Evolutionary conservation across 1,284 basidiomycete species (phyloP).

Genomic region (Phellinidium pouzarii): DNA sequence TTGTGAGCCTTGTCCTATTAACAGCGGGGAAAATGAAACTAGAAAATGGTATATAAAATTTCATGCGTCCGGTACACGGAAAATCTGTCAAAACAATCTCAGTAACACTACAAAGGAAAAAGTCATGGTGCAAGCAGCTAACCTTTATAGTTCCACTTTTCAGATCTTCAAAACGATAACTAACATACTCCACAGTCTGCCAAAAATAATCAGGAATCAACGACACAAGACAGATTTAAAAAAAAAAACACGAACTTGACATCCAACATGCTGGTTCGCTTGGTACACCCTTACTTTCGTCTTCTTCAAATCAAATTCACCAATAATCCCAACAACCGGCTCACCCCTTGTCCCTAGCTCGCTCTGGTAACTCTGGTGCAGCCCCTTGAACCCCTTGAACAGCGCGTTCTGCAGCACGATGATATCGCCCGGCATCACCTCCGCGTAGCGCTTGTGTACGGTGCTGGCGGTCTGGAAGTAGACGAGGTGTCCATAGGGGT

Average conservation of each 20-base stretch:
- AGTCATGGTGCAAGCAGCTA: too few relatives aligned
- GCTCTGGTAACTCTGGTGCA: slow-evolving; percentile 64
- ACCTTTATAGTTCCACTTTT: slow-evolving; percentile 81
- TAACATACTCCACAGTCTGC: slow-evolving; percentile 71
- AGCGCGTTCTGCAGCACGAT: slow-evolving; percentile 70
- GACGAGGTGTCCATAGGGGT: slow-evolving; percentile 64
- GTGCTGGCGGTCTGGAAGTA: slow-evolving; percentile 64
- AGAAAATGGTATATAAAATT: not conserved
- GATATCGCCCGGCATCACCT: slow-evolving; percentile 83
- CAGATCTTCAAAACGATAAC: slow-evolving; percentile 83
- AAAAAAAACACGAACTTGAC: slow-evolving; percentile 33
- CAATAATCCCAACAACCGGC: slow-evolving; percentile 67
- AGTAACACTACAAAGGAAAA: not conserved
- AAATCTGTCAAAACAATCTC: slow-evolving; percentile 33
- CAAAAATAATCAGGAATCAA: slow-evolving; percentile 9
- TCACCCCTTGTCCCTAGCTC: slow-evolving; percentile 54
- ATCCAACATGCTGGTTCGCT: slow-evolving; percentile 69
- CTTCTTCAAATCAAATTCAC: slow-evolving; percentile 82
- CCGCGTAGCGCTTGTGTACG: slow-evolving; percentile 67
- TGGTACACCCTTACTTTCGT: slow-evolving; percentile 78
- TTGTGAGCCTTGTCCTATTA: slow-evolving; percentile 2
- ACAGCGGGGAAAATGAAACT: slow-evolving; percentile 10
- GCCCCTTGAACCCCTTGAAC: slow-evolving; percentile 83
- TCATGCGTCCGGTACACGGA: slow-evolving; percentile 44
- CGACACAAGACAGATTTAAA: slow-evolving; percentile 20